phyloP scores from a whole-genome alignment of 2,329 filamentous ascomycete species.

The Metarhizium album region DNA sequence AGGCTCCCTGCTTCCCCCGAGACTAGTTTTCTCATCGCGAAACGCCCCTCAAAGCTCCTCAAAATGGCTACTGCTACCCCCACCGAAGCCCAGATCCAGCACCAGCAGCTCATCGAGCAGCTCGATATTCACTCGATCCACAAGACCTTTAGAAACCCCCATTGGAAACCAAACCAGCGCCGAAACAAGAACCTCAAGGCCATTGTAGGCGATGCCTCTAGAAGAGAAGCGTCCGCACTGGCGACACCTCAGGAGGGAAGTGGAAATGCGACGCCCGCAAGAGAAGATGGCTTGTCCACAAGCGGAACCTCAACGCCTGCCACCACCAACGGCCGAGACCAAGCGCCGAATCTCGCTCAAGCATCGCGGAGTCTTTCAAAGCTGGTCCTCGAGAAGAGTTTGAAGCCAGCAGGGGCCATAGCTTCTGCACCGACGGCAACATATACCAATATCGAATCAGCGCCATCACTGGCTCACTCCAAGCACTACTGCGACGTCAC shows the following conservation, averaged over 20 bases:
- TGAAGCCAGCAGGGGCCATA: slow-evolving; percentile 27
- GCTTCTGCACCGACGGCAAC: slow-evolving; percentile 58
- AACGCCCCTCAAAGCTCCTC: slow-evolving; percentile 34
- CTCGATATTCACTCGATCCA: slow-evolving; percentile 81
- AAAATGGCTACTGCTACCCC: slow-evolving; percentile 40
- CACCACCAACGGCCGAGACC: slow-evolving; percentile 26
- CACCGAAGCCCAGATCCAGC: slow-evolving; percentile 64
- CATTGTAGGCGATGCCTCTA: slow-evolving; percentile 78
- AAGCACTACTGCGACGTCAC: slow-evolving; percentile 95
- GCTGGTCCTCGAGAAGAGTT: slow-evolving; percentile 77
- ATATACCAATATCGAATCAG: slow-evolving; percentile 94
- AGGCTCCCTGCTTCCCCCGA: neutral
- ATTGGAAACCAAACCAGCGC: slow-evolving; percentile 87
- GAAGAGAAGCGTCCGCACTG: slow-evolving; percentile 79
- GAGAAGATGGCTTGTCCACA: slow-evolving; percentile 43
- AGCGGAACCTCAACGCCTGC: slow-evolving; percentile 49
- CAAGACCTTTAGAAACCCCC: slow-evolving; percentile 81
- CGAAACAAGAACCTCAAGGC: slow-evolving; percentile 99
- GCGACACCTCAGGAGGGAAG: slow-evolving; percentile 68
- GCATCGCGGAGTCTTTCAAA: slow-evolving; percentile 79
- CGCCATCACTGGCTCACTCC: slow-evolving; percentile 74
- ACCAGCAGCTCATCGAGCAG: slow-evolving; percentile 77
- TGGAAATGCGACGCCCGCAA: slow-evolving; percentile 57
- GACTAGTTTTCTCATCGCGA: neutral
- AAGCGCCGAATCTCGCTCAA: slow-evolving; percentile 68